A percentile compares a stretch with the other conserved stretches of the same genome.
These are phyloP conservation scores for Heritiera fomes DNA, from an alignment of 345 rosid genomes.

Conservation along the genomic window DNA sequence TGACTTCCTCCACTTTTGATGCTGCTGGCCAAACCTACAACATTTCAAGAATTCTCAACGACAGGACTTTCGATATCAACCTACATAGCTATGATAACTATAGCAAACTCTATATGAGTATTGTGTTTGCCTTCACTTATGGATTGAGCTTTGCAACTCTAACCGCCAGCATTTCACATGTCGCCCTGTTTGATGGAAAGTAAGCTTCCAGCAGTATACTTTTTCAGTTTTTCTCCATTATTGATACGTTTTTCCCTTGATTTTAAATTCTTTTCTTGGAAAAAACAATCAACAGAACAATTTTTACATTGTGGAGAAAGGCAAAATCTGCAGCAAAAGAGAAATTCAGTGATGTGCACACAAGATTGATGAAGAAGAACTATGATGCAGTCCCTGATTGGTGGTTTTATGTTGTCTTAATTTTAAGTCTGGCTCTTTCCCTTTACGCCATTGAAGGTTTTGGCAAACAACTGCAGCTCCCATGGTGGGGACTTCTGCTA, in stretches of 20 bases:
- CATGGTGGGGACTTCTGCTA: conserved; percentile 81
- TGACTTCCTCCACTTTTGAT: conserved; percentile 54
- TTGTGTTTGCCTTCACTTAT: conserved; percentile 57
- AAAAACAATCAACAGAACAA: conserved; percentile 32
- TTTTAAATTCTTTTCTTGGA: not conserved
- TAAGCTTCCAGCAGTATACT: conserved; percentile 25
- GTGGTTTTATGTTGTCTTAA: conserved; percentile 63
- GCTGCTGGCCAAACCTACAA: conserved; percentile 46
- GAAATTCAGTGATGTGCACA: conserved; percentile 59
- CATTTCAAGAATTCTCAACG: conserved; percentile 53
- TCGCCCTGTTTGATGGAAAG: conserved; percentile 70
- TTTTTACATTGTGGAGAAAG: conserved; percentile 68
- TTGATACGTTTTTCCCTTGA: not conserved
- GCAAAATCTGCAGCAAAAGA: conserved; percentile 41
- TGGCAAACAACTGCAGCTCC: conserved; percentile 70
- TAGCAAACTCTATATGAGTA: conserved; percentile 71
- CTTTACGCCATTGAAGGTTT: conserved; percentile 72
- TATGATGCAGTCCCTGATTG: conserved; percentile 71
- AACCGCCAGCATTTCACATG: conserved; percentile 63
- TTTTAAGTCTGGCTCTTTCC: conserved; percentile 47
- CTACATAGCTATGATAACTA: conserved; percentile 41
- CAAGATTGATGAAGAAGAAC: conserved; percentile 78
- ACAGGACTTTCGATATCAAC: conserved; percentile 45
- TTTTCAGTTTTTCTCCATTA: too few relatives aligned
- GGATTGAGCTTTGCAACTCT: conserved; percentile 68